These are phyloP conservation scores for Didymellaceae sp. DNA, from an alignment of 2,329 filamentous ascomycete genomes.

Conservation along the genomic window DNA sequence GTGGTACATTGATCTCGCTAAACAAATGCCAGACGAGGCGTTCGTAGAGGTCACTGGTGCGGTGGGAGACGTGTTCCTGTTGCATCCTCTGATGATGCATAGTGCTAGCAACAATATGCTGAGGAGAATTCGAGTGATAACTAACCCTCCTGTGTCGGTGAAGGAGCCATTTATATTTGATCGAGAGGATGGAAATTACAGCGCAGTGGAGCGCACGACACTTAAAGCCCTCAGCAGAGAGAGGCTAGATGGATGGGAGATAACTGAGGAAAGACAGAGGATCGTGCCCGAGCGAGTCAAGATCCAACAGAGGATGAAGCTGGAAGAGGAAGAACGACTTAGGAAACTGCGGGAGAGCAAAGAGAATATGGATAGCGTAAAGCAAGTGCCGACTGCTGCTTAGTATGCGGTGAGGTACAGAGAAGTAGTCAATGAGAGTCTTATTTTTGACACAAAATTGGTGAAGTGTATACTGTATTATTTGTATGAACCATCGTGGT, in stretches of 20 bases:
- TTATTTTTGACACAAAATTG: too few relatives aligned
- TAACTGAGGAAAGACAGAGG: constrained; percentile 56
- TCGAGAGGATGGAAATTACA: constrained; percentile 58
- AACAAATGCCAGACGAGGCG: constrained; percentile 43
- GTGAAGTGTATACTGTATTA: too few relatives aligned
- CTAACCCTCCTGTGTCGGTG: constrained; percentile 62
- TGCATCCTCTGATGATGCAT: constrained; percentile 68
- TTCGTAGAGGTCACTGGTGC: constrained; percentile 64
- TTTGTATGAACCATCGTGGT: too few relatives aligned
- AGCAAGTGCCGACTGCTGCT: constrained; percentile 23
- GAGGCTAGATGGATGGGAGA: constrained; percentile 60
- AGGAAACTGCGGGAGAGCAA: constrained; percentile 35
- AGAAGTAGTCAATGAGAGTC: too few relatives aligned
- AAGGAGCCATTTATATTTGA: constrained; percentile 61
- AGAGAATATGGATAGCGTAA: constrained; percentile 17
- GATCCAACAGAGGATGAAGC: constrained; percentile 59
- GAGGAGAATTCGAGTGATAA: constrained; percentile 59
- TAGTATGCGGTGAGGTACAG: constrained; percentile 8
- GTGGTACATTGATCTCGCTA: constrained; percentile 55
- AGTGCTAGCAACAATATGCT: constrained; percentile 59
- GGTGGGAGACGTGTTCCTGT: constrained; percentile 63
- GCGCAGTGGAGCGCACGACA: constrained; percentile 63
- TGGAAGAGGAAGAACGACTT: constrained; percentile 56
- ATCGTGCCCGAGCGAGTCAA: constrained; percentile 59
- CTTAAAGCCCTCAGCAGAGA: constrained; percentile 57